Conservation (phyloP, 2,329 filamentous ascomycete species). For the Hymenoscyphus scutula region DNA sequence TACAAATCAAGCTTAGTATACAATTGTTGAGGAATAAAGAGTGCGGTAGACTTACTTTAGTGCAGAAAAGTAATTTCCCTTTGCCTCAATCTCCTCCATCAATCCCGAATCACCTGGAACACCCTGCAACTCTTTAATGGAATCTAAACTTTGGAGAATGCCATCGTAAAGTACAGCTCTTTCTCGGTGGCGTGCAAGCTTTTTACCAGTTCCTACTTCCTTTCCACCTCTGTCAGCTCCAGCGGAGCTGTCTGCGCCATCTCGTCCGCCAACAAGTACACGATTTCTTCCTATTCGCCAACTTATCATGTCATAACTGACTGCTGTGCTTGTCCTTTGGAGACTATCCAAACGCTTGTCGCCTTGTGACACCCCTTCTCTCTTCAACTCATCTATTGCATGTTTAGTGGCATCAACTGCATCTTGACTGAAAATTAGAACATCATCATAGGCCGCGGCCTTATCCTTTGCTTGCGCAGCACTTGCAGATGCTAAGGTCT, state of each 20-base stretch:
- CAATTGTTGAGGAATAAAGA: background rate
- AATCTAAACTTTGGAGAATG: constrained; percentile 84
- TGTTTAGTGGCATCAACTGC: constrained; percentile 90
- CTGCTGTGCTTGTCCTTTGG: constrained; percentile 86
- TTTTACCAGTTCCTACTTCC: constrained; percentile 69
- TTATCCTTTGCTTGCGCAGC: constrained; percentile 59
- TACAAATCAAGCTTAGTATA: constrained; percentile 36
- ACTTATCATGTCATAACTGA: constrained; percentile 90
- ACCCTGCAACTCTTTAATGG: constrained; percentile 84
- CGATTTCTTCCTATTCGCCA: constrained; percentile 94
- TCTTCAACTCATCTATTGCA: constrained; percentile 84
- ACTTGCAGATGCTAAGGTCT: constrained; percentile 46
- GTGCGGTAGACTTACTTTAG: constrained; percentile 65
- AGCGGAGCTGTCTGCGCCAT: constrained; percentile 60
- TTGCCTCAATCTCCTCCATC: constrained; percentile 73
- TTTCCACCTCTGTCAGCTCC: constrained; percentile 54
- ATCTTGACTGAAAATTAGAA: constrained; percentile 88
- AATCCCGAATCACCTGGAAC: constrained; percentile 81
- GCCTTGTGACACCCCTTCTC: constrained; percentile 78
- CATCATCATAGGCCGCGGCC: constrained; percentile 85
- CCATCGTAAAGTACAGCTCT: constrained; percentile 88
- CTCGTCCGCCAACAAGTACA: constrained; percentile 77
- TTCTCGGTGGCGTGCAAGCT: constrained; percentile 78
- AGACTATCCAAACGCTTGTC: constrained; percentile 88
- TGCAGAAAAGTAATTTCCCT: constrained; percentile 79